phyloP scores from a whole-genome alignment of 352 stramenopile species.

The Vaucheria bursata region DNA sequence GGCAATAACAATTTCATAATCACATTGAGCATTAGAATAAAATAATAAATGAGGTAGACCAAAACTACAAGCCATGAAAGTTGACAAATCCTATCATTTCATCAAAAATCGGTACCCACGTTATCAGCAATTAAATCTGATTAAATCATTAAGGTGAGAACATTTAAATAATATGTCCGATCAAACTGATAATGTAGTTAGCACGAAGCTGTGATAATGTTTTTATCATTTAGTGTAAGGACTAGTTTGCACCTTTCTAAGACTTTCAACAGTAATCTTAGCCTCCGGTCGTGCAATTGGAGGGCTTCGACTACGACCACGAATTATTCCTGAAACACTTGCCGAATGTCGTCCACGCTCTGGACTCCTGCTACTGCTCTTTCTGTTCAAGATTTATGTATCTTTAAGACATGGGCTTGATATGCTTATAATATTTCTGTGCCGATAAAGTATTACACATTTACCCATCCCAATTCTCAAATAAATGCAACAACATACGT shows the following conservation, averaged over 20 bases:
- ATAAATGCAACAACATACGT: too few species aligned
- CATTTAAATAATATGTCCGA: background rate
- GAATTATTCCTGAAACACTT: background rate
- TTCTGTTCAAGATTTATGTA: background rate
- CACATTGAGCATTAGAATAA: background rate
- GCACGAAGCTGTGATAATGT: background rate
- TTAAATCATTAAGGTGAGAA: background rate
- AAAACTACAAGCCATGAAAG: background rate
- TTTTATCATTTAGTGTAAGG: background rate
- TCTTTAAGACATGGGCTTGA: too few species aligned
- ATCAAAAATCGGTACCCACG: background rate
- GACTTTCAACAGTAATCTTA: background rate
- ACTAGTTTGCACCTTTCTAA: background rate
- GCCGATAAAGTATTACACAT: too few species aligned
- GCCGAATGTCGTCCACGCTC: background rate
- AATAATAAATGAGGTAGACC: background rate
- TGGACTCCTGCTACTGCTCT: background rate
- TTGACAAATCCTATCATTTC: background rate
- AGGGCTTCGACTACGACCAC: background rate
- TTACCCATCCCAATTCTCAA: too few species aligned
- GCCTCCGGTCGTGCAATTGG: background rate
- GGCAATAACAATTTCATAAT: background rate
- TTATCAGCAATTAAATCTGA: background rate
- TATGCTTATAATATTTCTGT: too few species aligned
- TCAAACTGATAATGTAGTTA: background rate